Conservation (phyloP, 2,329 filamentous ascomycete species). For the Cytospora mali region DNA sequence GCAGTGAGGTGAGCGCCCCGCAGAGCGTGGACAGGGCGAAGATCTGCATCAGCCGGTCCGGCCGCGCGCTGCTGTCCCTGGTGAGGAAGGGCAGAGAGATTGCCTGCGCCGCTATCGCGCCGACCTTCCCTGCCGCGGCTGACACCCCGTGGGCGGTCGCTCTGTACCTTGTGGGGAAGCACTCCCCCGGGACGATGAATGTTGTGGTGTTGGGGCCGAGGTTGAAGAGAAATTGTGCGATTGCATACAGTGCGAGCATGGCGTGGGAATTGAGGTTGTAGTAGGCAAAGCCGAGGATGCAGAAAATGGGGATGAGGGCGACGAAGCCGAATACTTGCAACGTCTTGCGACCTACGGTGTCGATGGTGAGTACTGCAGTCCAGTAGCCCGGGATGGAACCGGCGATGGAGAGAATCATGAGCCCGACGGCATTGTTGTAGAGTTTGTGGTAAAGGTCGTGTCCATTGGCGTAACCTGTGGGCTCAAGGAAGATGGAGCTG, state of each 20-base stretch:
- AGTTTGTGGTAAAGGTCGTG: conserved; percentile 68
- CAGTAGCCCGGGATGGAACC: conserved; percentile 81
- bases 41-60: conserved; percentile 69
- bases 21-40: conserved; percentile 81
- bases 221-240: conserved; percentile 69
- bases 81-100: conserved; percentile 66
- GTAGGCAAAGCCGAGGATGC: conserved; percentile 63
- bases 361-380: conserved; percentile 72
- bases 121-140: conserved; percentile 68
- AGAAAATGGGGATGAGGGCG: conserved; percentile 63
- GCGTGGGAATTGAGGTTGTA: conserved; percentile 49
- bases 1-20: conserved; percentile 66
- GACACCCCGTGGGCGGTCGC: conserved; percentile 66
- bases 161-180: conserved; percentile 65
- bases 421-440: conserved; percentile 73
- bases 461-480: conserved; percentile 71
- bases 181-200: conserved; percentile 66
- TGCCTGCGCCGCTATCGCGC: conserved; percentile 67
- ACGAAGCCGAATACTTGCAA: conserved; percentile 69
- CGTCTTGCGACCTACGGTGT: conserved; percentile 75
- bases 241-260: conserved; percentile 63
- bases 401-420: conserved; percentile 75
- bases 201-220: conserved; percentile 68
- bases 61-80: conserved; percentile 49
- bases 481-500: conserved; percentile 68